Conservation (phyloP, 163 green algal species). For the Chlamydomonas reinhardtii region DNA sequence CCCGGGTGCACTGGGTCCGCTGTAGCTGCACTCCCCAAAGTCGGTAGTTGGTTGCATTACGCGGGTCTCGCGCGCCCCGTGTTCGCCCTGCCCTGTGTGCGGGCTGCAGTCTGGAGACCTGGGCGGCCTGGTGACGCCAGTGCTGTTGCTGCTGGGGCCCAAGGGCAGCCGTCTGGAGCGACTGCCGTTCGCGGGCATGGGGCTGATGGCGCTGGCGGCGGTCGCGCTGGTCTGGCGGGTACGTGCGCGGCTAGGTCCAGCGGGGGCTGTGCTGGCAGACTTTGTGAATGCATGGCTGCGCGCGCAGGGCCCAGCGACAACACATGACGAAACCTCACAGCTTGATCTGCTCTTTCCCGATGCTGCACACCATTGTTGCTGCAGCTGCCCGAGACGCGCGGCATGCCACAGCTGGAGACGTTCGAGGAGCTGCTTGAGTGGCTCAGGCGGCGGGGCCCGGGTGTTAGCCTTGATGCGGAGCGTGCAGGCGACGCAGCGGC, state of each 20-base stretch:
- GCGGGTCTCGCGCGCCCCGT: no score
- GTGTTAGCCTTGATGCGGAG: no score
- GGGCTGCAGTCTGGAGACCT: slow-evolving; percentile 32
- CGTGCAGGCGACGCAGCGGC: no score
- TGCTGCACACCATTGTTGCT: neutral
- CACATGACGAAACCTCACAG: no score
- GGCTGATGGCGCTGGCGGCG: neutral
- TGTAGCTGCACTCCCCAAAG: no score
- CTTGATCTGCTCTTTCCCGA: neutral
- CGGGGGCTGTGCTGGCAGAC: no score
- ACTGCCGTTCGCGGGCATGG: slow-evolving; percentile 45
- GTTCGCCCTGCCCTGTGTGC: no score
- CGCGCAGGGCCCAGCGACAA: no score
- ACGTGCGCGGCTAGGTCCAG: no score
- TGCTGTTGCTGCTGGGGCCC: slow-evolving; percentile 26
- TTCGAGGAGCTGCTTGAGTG: slow-evolving; percentile 39
- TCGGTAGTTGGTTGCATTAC: no score
- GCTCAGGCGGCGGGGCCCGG: neutral
- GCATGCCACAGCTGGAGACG: slow-evolving; percentile 48
- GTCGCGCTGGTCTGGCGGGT: slow-evolving; percentile 10
- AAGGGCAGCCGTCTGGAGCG: neutral
- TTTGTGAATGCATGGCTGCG: no score
- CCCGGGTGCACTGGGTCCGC: no score
- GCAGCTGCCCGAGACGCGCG: slow-evolving; percentile 45
- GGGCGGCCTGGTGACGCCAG: slow-evolving; percentile 25